Percentiles rank a stretch among this genome's conserved stretches.
Evolutionary conservation across 2,329 filamentous ascomycete species (phyloP).

Genomic region (Arthrobotrys sphaeroides): DNA sequence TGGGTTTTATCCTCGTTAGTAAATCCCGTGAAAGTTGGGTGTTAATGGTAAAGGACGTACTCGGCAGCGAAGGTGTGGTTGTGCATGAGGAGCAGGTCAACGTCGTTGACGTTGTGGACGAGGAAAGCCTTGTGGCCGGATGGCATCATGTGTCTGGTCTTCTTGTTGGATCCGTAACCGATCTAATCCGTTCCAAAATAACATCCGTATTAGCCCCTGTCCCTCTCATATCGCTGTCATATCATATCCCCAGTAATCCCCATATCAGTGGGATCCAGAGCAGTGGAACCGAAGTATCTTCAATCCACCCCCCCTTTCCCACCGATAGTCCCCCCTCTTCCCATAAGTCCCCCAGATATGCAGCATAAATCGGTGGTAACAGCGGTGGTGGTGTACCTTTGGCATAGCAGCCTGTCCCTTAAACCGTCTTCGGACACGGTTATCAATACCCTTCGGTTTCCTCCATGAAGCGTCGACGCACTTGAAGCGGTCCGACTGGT

Average conservation of each 20-base stretch:
- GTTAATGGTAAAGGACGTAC: constrained; percentile 69
- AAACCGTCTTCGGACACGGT: constrained; percentile 95
- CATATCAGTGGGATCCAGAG: background rate
- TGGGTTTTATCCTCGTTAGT: constrained; percentile 61
- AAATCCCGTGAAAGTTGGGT: background rate
- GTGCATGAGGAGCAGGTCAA: constrained; percentile 99
- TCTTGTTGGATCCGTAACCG: constrained; percentile 98
- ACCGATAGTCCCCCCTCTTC: constrained; percentile 1
- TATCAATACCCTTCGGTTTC: constrained; percentile 99
- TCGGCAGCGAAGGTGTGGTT: constrained; percentile 99
- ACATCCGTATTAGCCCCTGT: constrained; percentile 7
- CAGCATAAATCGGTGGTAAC: background rate
- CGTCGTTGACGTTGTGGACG: constrained; percentile 93
- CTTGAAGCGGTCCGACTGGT: constrained; percentile 98
- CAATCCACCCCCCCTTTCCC: background rate
- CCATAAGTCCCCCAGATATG: constrained; percentile 13
- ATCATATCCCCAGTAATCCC: background rate
- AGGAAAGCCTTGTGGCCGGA: constrained; percentile 99
- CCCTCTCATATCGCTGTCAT: no score
- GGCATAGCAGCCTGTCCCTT: constrained; percentile 96
- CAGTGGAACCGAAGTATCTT: no score
- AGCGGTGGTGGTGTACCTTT: constrained; percentile 86
- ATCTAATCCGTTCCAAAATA: constrained; percentile 71
- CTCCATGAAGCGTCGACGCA: constrained; percentile 91
- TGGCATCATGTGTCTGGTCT: constrained; percentile 98